Conservation (phyloP, 768 basidiomycete genomes). For the Macrolepiota dolichaula region DNA sequence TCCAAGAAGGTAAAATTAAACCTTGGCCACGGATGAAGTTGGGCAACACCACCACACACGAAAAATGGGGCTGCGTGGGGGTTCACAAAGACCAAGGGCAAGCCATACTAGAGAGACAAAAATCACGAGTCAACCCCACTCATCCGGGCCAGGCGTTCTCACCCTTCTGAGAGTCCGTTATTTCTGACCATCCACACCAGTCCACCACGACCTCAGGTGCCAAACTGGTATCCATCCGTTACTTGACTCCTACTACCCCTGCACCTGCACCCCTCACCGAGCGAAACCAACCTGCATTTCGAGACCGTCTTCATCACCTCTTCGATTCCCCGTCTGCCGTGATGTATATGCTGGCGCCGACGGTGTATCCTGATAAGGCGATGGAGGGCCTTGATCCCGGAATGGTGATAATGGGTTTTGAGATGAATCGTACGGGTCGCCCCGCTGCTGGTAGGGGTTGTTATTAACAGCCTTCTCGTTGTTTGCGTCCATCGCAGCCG, state of each 20-base stretch:
- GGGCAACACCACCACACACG: not conserved
- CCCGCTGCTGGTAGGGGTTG: conserved; percentile 15
- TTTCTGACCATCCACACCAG: not conserved
- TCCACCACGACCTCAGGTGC: not conserved
- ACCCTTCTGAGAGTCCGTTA: not conserved
- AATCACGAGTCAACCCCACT: not conserved
- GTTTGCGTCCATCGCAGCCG: conserved; percentile 56
- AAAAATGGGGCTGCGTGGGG: not conserved
- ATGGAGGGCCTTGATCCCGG: conserved; percentile 26
- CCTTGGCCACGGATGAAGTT: conserved; percentile 7
- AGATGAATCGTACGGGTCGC: conserved; percentile 6
- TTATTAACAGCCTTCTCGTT: conserved; percentile 30
- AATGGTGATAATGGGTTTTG: conserved; percentile 21
- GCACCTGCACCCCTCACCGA: conserved; percentile 14
- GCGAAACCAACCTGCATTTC: conserved; percentile 38
- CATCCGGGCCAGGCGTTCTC: not conserved
- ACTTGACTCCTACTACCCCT: not conserved
- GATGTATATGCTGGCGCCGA: conserved; percentile 21
- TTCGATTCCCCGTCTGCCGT: conserved; percentile 15
- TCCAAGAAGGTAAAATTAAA: not conserved
- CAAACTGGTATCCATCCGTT: not conserved
- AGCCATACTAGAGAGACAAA: not conserved
- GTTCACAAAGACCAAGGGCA: not conserved
- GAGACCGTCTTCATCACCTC: conserved; percentile 26
- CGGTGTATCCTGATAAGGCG: conserved; percentile 21